Percentiles rank a stretch among this genome's conserved stretches.
phyloP scores from a whole-genome alignment of 495 filamentous ascomycete genomes.

The Lasiosphaeris hirsuta region DNA sequence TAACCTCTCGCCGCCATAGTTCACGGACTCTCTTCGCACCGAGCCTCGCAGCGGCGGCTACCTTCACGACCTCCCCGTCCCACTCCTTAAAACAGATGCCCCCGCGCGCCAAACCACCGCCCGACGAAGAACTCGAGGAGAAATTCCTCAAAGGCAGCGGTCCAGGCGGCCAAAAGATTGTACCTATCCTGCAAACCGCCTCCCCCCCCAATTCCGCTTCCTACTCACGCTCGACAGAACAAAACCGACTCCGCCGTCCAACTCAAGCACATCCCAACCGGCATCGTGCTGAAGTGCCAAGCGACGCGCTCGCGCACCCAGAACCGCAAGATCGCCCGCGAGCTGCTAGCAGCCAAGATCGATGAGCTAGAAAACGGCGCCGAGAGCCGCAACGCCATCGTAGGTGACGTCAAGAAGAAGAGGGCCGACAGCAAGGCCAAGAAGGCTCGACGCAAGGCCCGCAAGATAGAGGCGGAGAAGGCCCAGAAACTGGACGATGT shows the following conservation, averaged over 20 bases:
- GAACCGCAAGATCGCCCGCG: conserved; percentile 83
- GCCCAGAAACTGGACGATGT: not conserved
- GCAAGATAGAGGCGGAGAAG: conserved; percentile 29
- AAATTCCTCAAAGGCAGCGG: conserved; percentile 88
- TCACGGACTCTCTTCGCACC: not conserved
- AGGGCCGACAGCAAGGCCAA: conserved; percentile 46
- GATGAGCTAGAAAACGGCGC: conserved; percentile 59
- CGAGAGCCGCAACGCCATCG: conserved; percentile 41
- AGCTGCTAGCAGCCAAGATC: conserved; percentile 70
- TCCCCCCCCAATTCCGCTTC: conserved; percentile 2
- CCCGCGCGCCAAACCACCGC: conserved; percentile 63
- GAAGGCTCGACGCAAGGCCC: conserved; percentile 50
- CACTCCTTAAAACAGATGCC: conserved; percentile 51
- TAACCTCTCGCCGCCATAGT: not conserved
- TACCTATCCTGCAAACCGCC: conserved; percentile 25
- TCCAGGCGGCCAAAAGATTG: conserved; percentile 94
- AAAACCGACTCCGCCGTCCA: conserved; percentile 97
- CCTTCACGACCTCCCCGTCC: conserved; percentile 14
- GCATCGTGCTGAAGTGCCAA: conserved; percentile 87
- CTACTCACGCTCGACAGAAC: conserved; percentile 62
- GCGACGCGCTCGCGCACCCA: conserved; percentile 81
- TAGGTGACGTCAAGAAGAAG: conserved; percentile 43
- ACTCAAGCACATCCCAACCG: conserved; percentile 82
- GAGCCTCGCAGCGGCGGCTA: not conserved
- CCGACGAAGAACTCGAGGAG: conserved; percentile 75